phyloP scores from a whole-genome alignment of 2,329 filamentous ascomycete species.

The Daldinia sp. region DNA sequence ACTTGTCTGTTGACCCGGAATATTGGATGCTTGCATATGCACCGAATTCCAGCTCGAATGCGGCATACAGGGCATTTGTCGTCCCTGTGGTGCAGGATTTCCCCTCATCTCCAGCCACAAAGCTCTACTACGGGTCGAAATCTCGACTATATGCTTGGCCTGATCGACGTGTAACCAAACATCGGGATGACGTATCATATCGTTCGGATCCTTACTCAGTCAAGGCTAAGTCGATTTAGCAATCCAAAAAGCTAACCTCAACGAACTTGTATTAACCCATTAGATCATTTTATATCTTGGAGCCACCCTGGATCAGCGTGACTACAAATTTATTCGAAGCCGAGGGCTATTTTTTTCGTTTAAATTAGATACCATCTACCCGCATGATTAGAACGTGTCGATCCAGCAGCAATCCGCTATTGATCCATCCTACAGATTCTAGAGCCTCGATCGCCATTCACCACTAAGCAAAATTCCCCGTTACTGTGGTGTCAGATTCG shows the following conservation, averaged over 20 bases:
- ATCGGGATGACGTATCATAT: not conserved
- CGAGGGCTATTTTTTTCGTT: not conserved
- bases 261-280: not conserved
- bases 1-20: slow-evolving; percentile 27
- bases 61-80: slow-evolving; percentile 2
- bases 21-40: slow-evolving; percentile 32
- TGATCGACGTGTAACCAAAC: slow-evolving; percentile 2
- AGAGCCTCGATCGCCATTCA: not conserved
- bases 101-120: slow-evolving; percentile 4
- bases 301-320: too few relatives aligned
- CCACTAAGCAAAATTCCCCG: not conserved
- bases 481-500: not conserved
- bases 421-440: not conserved
- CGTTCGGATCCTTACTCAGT: not conserved
- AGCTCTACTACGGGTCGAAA: not conserved
- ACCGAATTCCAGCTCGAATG: slow-evolving; percentile 10
- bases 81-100: slow-evolving; percentile 4
- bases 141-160: not conserved
- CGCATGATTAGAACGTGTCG: not conserved
- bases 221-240: not conserved
- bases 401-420: not conserved
- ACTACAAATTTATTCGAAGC: not conserved
- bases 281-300: not conserved
- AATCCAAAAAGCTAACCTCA: not conserved
- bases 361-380: too few relatives aligned